phyloP scores from a whole-genome alignment of 768 basidiomycete genomes.

The Ephemerocybe angulata region DNA sequence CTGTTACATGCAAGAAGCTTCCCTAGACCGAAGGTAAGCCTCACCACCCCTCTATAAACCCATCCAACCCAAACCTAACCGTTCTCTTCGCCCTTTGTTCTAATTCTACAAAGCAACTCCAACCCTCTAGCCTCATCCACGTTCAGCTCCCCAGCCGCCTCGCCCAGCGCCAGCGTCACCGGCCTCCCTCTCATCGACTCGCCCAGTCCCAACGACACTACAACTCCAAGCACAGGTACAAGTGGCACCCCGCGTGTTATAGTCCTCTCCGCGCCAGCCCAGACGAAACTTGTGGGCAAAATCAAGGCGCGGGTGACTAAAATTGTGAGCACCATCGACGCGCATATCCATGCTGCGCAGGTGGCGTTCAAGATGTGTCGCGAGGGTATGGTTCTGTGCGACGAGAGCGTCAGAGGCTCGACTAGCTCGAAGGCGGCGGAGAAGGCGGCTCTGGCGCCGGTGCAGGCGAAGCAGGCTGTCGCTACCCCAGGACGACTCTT shows the following conservation, averaged over 20 bases:
- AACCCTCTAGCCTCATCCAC: not conserved
- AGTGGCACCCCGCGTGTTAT: too few species aligned
- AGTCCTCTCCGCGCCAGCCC: not conserved
- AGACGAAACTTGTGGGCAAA: not conserved
- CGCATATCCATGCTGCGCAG: not conserved
- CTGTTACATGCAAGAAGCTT: constrained; percentile 8
- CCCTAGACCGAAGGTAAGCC: not conserved
- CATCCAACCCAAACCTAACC: not conserved
- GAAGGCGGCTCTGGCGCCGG: too few species aligned
- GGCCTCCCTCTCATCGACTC: not conserved
- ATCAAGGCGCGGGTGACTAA: not conserved
- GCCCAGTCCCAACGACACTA: not conserved
- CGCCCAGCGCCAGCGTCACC: not conserved
- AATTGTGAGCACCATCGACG: not conserved
- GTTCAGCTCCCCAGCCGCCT: not conserved
- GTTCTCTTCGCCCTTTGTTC: not conserved
- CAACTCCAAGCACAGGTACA: too few species aligned
- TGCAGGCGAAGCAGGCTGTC: too few species aligned
- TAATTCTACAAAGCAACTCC: not conserved
- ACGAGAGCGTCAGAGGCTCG: not conserved
- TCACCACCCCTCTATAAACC: not conserved
- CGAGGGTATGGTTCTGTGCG: not conserved
- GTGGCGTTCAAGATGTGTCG: constrained; percentile 3
- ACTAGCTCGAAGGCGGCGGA: not conserved
- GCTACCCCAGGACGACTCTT: too few species aligned